phyloP scores from a whole-genome alignment of 352 stramenopile genomes.

The Globisporangium lucens region DNA sequence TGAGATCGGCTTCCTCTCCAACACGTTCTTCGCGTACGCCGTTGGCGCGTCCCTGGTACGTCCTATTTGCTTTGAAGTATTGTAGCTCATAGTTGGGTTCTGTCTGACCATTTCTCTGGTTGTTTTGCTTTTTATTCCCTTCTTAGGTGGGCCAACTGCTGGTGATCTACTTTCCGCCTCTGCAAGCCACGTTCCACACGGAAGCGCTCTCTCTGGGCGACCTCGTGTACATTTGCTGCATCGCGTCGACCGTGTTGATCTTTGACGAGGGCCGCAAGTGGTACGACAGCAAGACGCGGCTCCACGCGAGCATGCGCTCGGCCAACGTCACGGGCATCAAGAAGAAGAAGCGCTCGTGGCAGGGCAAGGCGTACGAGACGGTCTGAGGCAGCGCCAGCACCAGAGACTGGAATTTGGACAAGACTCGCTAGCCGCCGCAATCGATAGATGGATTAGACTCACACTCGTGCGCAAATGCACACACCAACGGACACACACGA shows the following conservation, averaged over 20 bases:
- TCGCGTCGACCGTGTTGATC: constrained; percentile 92
- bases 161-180: constrained; percentile 95
- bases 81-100: no score
- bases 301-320: constrained; percentile 28
- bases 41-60: constrained; percentile 86
- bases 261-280: constrained; percentile 95
- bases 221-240: constrained; percentile 89
- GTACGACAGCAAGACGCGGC: constrained; percentile 39
- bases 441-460: constrained; percentile 7
- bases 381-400: constrained; percentile 26
- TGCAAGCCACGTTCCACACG: constrained; percentile 97
- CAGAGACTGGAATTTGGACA: not conserved
- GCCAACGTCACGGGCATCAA: constrained; percentile 35
- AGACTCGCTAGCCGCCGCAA: not conserved
- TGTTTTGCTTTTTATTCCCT: constrained; percentile 6
- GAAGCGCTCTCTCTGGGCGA: constrained; percentile 92
- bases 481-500: not conserved
- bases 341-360: constrained; percentile 41
- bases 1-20: constrained; percentile 89
- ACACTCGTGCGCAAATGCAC: not conserved
- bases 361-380: constrained; percentile 63
- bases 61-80: no score
- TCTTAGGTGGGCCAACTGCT: constrained; percentile 89
- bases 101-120: not conserved
- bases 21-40: constrained; percentile 93